These are phyloP conservation scores for Canavalia gladiata DNA, from an alignment of 306 rosid species.

Conservation along the genomic window DNA sequence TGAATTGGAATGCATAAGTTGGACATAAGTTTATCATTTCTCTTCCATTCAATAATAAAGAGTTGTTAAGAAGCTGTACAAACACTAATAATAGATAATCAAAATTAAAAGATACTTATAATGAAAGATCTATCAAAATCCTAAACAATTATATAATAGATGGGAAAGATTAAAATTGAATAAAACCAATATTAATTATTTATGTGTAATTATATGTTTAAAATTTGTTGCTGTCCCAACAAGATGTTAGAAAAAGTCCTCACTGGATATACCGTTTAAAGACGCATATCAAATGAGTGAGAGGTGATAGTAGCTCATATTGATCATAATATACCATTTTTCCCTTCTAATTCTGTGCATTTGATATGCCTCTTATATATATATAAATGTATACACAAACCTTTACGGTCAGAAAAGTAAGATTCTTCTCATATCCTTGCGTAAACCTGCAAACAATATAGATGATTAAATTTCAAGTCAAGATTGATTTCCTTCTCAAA, in stretches of 20 bases:
- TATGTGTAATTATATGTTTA: background rate
- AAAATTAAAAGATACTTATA: background rate
- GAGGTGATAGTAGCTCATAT: background rate
- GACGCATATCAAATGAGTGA: background rate
- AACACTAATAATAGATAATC: background rate
- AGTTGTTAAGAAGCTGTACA: background rate
- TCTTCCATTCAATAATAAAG: background rate
- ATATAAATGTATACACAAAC: constrained; percentile 44
- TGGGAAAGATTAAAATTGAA: background rate
- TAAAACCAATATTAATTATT: no score
- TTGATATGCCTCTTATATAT: background rate
- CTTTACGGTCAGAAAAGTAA: constrained; percentile 85
- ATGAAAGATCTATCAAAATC: background rate
- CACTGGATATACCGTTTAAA: background rate
- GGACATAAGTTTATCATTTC: no score
- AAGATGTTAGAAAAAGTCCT: background rate
- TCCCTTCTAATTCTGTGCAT: background rate
- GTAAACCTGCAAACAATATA: constrained; percentile 65
- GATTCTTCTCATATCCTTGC: constrained; percentile 77
- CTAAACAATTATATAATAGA: background rate
- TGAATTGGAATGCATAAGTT: no score
- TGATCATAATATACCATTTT: background rate
- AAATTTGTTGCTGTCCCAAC: background rate
- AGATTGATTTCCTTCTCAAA: background rate
- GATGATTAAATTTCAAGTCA: constrained; percentile 1